Evolutionary conservation across 108 stramenopile genomes (phyloP).

Genomic region (Aurantiochytrium sp.): DNA sequence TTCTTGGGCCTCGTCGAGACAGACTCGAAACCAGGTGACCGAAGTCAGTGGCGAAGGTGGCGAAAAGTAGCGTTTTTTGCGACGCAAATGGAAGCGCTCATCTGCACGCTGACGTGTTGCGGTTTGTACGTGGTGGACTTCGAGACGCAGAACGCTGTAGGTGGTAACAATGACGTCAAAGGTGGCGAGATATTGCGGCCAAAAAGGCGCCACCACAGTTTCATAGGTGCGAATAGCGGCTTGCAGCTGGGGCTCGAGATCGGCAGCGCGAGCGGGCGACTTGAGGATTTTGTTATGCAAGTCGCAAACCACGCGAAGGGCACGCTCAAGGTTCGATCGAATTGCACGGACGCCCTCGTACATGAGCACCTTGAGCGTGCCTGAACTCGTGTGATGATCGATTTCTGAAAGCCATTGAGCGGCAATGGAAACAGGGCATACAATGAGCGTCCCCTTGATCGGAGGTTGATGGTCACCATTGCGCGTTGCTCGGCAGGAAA

Average conservation of each 20-base stretch:
- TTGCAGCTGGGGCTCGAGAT: too few species aligned
- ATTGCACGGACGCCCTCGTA: not conserved
- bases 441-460: not conserved
- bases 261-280: not conserved
- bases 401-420: not conserved
- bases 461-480: not conserved
- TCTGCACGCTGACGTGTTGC: not conserved
- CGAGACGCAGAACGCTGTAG: not conserved
- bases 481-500: not conserved
- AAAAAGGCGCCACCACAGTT: not conserved
- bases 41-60: not conserved
- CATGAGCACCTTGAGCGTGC: not conserved
- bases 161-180: conserved; percentile 2
- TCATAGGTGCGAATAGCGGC: not conserved
- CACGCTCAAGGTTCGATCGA: not conserved
- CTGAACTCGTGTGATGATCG: not conserved
- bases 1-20: conserved; percentile 18
- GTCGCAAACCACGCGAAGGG: not conserved
- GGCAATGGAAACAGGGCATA: not conserved
- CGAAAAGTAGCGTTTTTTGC: not conserved
- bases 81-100: not conserved
- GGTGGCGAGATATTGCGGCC: not conserved
- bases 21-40: not conserved
- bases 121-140: not conserved
- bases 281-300: not conserved